phyloP scores from a whole-genome alignment of 495 filamentous ascomycete genomes.

The Aspergillus hancockii region DNA sequence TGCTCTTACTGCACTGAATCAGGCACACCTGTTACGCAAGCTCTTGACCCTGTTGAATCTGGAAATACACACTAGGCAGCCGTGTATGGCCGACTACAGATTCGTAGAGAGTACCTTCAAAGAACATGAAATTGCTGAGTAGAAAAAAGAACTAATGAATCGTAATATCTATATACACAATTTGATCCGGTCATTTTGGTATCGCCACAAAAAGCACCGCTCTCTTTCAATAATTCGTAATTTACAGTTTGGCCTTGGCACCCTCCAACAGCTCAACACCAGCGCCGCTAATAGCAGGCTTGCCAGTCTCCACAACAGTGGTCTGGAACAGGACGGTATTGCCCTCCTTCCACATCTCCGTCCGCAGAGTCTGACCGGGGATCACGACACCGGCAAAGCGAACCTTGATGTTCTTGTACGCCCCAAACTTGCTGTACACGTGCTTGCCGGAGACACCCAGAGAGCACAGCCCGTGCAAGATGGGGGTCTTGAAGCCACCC shows the following conservation, averaged over 20 bases:
- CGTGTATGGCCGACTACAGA: background rate
- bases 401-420: slow-evolving; percentile 93
- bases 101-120: background rate
- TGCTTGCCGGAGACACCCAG: slow-evolving; percentile 91
- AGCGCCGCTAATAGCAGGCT: slow-evolving; percentile 83
- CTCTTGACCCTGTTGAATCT: no score
- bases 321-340: slow-evolving; percentile 87
- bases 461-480: slow-evolving; percentile 94
- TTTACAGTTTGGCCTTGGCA: slow-evolving; percentile 63
- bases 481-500: slow-evolving; percentile 93
- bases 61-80: no score
- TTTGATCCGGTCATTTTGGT: slow-evolving; percentile 12
- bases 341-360: slow-evolving; percentile 99
- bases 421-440: slow-evolving; percentile 79
- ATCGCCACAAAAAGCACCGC: background rate
- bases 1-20: no score
- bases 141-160: slow-evolving; percentile 8
- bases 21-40: no score
- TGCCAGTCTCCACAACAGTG: slow-evolving; percentile 94
- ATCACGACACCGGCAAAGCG: slow-evolving; percentile 90
- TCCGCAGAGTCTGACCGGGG: slow-evolving; percentile 90
- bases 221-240: background rate
- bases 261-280: slow-evolving; percentile 77
- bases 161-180: slow-evolving; percentile 26
- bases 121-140: slow-evolving; percentile 14